phyloP scores from a whole-genome alignment of 768 basidiomycete species.

The Kwoniella mangroviensis region DNA sequence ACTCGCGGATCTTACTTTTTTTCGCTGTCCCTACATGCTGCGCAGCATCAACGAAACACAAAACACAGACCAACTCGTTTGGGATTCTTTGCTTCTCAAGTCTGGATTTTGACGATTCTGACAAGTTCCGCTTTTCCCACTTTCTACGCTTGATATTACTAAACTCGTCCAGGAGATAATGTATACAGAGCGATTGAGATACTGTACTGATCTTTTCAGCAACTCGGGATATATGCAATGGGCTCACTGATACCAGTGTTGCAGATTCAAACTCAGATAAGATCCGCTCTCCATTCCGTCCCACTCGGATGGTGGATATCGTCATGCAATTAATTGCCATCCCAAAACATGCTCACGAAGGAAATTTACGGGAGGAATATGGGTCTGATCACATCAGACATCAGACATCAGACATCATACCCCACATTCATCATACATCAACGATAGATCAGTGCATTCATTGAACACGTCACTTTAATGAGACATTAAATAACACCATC shows the following conservation, averaged over 20 bases:
- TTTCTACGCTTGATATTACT: not conserved
- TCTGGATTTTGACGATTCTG: not conserved
- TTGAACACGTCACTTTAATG: not conserved
- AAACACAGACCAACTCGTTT: not conserved
- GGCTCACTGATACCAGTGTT: not conserved
- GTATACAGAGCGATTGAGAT: not conserved
- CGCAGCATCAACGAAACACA: not conserved
- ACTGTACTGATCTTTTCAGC: not conserved
- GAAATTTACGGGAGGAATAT: not conserved
- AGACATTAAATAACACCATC: not conserved
- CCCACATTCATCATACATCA: not conserved
- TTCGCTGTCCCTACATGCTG: not conserved
- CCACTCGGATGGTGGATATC: not conserved
- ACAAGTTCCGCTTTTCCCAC: not conserved
- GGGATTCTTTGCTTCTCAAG: not conserved
- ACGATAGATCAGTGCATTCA: not conserved
- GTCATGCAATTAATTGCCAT: not conserved
- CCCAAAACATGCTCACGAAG: not conserved
- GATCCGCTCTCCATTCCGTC: not conserved
- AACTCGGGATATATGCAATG: not conserved
- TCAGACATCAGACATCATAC: not conserved
- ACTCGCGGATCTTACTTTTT: slow-evolving; percentile 11
- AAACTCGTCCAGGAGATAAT: not conserved
- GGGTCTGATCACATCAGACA: not conserved
- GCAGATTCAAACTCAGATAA: not conserved